Evolutionary conservation across 2,329 filamentous ascomycete species (phyloP).

Genomic region (Annulohypoxylon truncatum): DNA sequence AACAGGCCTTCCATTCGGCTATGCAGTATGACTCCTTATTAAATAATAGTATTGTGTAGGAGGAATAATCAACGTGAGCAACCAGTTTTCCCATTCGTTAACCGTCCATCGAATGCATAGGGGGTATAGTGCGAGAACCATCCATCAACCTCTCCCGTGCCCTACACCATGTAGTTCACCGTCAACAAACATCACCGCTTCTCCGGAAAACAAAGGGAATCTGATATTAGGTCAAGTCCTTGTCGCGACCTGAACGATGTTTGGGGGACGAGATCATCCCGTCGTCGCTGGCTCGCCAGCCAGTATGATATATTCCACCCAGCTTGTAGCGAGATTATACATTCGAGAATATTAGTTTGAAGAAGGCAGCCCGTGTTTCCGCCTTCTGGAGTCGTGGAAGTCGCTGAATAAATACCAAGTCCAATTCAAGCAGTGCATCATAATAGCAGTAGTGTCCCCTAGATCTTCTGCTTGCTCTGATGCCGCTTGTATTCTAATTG

Average conservation of each 20-base stretch:
- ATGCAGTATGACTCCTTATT: constrained; percentile 13
- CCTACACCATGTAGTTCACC: constrained; percentile 18
- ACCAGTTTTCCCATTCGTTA: constrained; percentile 26
- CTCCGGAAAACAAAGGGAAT: constrained; percentile 30
- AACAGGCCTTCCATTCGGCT: constrained; percentile 10
- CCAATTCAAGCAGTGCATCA: constrained; percentile 13
- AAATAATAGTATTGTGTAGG: constrained; percentile 24
- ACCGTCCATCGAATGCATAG: constrained; percentile 43
- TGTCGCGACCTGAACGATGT: constrained; percentile 40
- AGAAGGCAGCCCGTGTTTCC: constrained; percentile 4
- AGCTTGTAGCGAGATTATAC: background rate
- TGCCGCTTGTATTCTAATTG: constrained; percentile 85
- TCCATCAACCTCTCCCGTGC: constrained; percentile 32
- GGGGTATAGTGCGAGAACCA: constrained; percentile 47
- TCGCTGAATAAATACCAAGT: background rate
- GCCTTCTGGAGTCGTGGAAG: background rate
- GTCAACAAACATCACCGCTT: constrained; percentile 27
- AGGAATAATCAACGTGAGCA: constrained; percentile 20
- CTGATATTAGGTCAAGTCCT: constrained; percentile 28
- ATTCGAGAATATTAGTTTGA: constrained; percentile 1
- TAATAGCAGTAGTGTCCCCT: constrained; percentile 41
- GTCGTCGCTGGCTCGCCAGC: background rate
- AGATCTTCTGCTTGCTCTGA: constrained; percentile 59
- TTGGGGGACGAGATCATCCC: background rate
- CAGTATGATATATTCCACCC: constrained; percentile 5